A percentile compares a stretch with the other conserved stretches of the same genome.
Conservation (phyloP, 2,329 filamentous ascomycete genomes). For the Colletotrichum euphorbiae region DNA sequence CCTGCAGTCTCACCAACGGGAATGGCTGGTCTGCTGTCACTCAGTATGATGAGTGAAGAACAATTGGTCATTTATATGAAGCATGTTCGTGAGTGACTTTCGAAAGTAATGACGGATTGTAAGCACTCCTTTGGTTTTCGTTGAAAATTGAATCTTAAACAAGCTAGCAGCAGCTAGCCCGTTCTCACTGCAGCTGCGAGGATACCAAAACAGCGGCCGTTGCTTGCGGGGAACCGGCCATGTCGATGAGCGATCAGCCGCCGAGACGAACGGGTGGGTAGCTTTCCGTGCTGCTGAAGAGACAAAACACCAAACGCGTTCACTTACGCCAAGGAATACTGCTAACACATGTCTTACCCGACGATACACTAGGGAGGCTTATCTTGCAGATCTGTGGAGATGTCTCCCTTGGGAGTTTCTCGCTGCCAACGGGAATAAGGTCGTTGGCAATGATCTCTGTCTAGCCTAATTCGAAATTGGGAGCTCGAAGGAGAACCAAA, state of each 20-base stretch:
- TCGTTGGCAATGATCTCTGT: not conserved
- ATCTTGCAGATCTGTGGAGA: not conserved
- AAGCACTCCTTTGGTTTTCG: too few relatives aligned
- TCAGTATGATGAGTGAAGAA: too few relatives aligned
- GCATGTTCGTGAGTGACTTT: too few relatives aligned
- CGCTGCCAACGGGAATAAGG: not conserved
- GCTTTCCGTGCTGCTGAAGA: constrained; percentile 6
- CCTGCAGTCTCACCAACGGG: too few relatives aligned
- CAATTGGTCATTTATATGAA: too few relatives aligned
- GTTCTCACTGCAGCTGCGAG: not conserved
- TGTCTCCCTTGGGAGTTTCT: not conserved
- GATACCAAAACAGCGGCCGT: not conserved
- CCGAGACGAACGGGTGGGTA: constrained; percentile 1
- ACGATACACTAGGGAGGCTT: constrained; percentile 13
- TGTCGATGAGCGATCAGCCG: constrained; percentile 5
- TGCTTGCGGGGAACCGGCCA: not conserved
- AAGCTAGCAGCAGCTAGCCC: not conserved
- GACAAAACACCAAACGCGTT: constrained; percentile 7
- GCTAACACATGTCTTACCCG: constrained; percentile 29
- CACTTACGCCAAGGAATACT: constrained; percentile 3
- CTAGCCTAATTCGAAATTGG: not conserved
- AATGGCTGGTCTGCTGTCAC: too few relatives aligned
- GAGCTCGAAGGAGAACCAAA: too few relatives aligned
- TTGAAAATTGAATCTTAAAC: not conserved
- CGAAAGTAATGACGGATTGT: too few relatives aligned